Evolutionary conservation across 2,329 filamentous ascomycete genomes (phyloP).

Genomic region (Colletotrichum acutatum): DNA sequence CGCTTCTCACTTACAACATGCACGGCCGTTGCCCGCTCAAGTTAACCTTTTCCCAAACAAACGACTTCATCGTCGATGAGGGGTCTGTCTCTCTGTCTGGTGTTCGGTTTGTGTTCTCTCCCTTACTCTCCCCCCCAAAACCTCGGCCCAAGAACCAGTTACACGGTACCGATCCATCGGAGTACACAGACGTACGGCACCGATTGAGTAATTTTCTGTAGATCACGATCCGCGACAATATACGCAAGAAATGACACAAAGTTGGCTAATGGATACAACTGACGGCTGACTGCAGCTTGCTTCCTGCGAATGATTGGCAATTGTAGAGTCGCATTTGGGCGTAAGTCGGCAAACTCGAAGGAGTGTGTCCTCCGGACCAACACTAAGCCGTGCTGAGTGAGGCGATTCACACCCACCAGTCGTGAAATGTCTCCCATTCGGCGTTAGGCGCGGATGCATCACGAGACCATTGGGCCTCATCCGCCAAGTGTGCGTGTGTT

Average conservation of each 20-base stretch:
- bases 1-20: not conserved
- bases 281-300: constrained; percentile 13
- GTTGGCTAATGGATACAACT: not conserved
- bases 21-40: constrained; percentile 3
- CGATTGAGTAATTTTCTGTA: not conserved
- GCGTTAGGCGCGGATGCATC: not conserved
- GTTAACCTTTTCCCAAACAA: constrained; percentile 3
- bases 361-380: constrained; percentile 8
- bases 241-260: not conserved
- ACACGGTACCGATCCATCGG: not conserved
- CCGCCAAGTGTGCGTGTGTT: not conserved
- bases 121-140: not conserved
- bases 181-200: not conserved
- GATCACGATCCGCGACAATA: not conserved
- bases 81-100: not conserved
- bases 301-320: not conserved
- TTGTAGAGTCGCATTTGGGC: not conserved
- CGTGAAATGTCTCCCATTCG: not conserved
- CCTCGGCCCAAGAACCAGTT: not conserved
- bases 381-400: not conserved
- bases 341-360: not conserved
- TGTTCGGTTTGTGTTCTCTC: not conserved
- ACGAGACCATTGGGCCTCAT: not conserved
- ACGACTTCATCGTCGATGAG: constrained; percentile 6
- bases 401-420: not conserved